Percentiles rank a stretch among this genome's conserved stretches.
Evolutionary conservation across 305 asterid genomes (phyloP).

Genomic region (Nicotiana rustica): DNA sequence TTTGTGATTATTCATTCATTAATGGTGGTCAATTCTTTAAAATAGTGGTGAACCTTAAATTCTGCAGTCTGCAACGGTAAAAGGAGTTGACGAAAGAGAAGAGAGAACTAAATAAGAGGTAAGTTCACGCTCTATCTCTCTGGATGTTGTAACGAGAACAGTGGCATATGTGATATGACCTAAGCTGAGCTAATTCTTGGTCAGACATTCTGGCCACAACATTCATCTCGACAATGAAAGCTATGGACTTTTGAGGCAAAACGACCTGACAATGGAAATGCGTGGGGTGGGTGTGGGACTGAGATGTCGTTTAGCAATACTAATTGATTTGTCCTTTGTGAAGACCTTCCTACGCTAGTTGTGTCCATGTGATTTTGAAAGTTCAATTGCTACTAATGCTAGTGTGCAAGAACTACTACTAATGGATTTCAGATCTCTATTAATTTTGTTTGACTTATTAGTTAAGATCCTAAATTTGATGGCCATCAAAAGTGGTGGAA

Average conservation of each 20-base stretch:
- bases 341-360: neutral
- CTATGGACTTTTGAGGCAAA: conserved; percentile 34
- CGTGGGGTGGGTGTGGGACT: conserved; percentile 5
- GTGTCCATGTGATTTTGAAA: neutral
- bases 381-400: neutral
- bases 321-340: too few species aligned
- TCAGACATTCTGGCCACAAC: conserved; percentile 40
- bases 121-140: neutral
- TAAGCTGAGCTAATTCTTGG: conserved; percentile 28
- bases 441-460: neutral
- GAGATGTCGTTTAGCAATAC: conserved; percentile 32
- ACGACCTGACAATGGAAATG: conserved; percentile 28
- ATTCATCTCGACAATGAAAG: conserved; percentile 32
- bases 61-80: too few species aligned
- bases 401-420: neutral
- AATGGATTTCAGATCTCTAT: neutral
- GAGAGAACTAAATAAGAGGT: too few species aligned
- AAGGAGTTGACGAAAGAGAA: too few species aligned
- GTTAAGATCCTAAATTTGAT: neutral
- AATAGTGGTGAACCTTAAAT: too few species aligned
- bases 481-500: neutral
- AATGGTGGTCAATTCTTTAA: too few species aligned
- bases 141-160: neutral
- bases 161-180: neutral
- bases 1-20: too few species aligned